Conservation (phyloP, 1,139 yeast species). For the Sugiyamaella novakii region DNA sequence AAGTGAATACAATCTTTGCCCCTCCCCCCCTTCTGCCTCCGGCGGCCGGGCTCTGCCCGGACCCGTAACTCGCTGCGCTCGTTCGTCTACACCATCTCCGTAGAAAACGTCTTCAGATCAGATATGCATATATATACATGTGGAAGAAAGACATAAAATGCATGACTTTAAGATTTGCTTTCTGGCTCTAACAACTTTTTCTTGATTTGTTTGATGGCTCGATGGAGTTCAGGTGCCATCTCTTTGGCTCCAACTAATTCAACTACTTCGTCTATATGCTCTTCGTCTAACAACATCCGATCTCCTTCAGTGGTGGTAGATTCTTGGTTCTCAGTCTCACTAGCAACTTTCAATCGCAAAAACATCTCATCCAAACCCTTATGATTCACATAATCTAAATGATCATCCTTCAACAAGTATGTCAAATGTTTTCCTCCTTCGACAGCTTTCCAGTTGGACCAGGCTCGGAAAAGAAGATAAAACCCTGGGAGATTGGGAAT, state of each 20-base stretch:
- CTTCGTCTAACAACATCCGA: slow-evolving; percentile 28
- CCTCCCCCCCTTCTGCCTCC: neutral
- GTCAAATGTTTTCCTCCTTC: slow-evolving; percentile 72
- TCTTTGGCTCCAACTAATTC: slow-evolving; percentile 33
- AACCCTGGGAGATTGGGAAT: slow-evolving; percentile 96
- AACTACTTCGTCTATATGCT: slow-evolving; percentile 31
- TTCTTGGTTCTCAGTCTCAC: neutral
- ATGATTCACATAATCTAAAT: slow-evolving; percentile 29
- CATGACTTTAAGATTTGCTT: neutral
- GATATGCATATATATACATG: slow-evolving; percentile 5
- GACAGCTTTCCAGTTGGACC: slow-evolving; percentile 80
- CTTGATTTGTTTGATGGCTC: slow-evolving; percentile 35
- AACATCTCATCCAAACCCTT: slow-evolving; percentile 30
- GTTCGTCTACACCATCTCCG: too few species aligned
- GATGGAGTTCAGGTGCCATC: slow-evolving; percentile 34
- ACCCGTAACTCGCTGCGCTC: neutral
- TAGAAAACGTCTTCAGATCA: too few species aligned
- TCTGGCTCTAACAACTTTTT: too few species aligned
- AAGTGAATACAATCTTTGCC: neutral
- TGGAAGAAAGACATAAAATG: slow-evolving; percentile 1
- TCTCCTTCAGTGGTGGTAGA: slow-evolving; percentile 17
- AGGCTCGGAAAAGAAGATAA: slow-evolving; percentile 76
- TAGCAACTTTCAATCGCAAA: slow-evolving; percentile 1
- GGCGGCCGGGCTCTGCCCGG: neutral
- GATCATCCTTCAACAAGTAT: slow-evolving; percentile 48